phyloP scores from a whole-genome alignment of 208 protist species.

The Strigomonas culicis region DNA sequence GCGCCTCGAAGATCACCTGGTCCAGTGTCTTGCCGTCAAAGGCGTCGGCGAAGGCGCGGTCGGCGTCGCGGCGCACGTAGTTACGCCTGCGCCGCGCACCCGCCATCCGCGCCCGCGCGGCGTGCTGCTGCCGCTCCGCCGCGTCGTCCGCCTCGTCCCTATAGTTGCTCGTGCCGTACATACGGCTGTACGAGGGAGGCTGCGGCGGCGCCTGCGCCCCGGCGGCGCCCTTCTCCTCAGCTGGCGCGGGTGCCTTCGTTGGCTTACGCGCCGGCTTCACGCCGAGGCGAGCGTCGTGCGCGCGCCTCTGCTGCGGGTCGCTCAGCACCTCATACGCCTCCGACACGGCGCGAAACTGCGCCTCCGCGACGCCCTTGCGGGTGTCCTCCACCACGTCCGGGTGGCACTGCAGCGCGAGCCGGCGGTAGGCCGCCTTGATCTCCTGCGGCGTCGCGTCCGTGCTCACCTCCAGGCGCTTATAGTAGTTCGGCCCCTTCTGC shows the following conservation, averaged over 20 bases:
- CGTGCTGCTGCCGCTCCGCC: not conserved
- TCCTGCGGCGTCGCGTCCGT: constrained; percentile 68
- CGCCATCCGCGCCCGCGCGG: not conserved
- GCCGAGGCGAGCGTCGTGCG: constrained; percentile 91
- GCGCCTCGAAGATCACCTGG: constrained; percentile 76
- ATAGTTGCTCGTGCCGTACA: no score
- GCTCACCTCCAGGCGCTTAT: constrained; percentile 60
- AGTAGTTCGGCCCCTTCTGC: constrained; percentile 36
- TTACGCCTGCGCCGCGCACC: not conserved
- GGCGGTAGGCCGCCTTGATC: constrained; percentile 84
- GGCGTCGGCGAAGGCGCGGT: constrained; percentile 75
- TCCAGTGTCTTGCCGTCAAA: constrained; percentile 84
- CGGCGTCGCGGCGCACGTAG: constrained; percentile 79
- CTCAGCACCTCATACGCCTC: constrained; percentile 96
- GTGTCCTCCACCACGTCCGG: constrained; percentile 72
- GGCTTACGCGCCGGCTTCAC: constrained; percentile 30
- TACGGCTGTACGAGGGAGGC: not conserved
- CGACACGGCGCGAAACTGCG: constrained; percentile 80
- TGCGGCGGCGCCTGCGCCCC: not conserved
- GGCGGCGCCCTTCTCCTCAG: not conserved
- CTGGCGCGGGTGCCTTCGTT: constrained; percentile 2
- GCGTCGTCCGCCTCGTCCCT: no score
- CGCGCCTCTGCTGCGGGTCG: constrained; percentile 85
- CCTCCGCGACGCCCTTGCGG: constrained; percentile 51
- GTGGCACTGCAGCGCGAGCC: constrained; percentile 78